Evolutionary conservation across 345 rosid species (phyloP).

Genomic region (Carallia brachiata): DNA sequence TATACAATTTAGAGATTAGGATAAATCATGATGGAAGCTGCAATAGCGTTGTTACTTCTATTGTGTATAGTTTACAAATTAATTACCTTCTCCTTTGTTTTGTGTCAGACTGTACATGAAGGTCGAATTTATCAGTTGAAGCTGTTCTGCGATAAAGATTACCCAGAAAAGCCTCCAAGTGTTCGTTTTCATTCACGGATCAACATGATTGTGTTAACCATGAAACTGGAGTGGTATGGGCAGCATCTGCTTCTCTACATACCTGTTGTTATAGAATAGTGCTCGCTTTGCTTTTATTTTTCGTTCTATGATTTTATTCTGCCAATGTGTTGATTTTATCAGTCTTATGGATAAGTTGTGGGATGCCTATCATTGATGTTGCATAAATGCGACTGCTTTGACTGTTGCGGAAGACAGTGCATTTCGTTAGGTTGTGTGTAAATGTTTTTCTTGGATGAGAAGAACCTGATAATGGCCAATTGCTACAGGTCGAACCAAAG

Average conservation of each 20-base stretch:
- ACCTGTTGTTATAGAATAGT: neutral
- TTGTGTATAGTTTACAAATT: slow-evolving; percentile 2
- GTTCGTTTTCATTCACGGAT: slow-evolving; percentile 92
- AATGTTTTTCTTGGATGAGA: neutral
- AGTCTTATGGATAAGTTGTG: too few relatives aligned
- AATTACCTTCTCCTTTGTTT: neutral
- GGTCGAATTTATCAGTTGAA: slow-evolving; percentile 95
- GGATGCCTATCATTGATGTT: too few relatives aligned
- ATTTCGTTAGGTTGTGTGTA: neutral
- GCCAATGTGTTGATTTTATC: too few relatives aligned
- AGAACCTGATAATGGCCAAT: slow-evolving; percentile 3
- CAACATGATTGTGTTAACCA: slow-evolving; percentile 92
- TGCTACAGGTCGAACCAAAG: slow-evolving; percentile 33
- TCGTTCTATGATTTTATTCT: too few relatives aligned
- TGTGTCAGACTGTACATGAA: slow-evolving; percentile 86
- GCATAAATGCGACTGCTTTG: too few relatives aligned
- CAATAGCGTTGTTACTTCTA: neutral
- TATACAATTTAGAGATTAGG: neutral
- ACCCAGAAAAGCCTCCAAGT: slow-evolving; percentile 94
- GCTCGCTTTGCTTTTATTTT: neutral
- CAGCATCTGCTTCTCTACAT: neutral
- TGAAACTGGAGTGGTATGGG: slow-evolving; percentile 88
- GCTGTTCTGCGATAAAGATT: slow-evolving; percentile 97
- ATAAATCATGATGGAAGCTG: neutral
- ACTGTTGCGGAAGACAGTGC: neutral